Evolutionary conservation across 2,329 filamentous ascomycete species (phyloP), one percentile per base, ranked within the genome.

Genomic region (Geosmithia morbida): DNA sequence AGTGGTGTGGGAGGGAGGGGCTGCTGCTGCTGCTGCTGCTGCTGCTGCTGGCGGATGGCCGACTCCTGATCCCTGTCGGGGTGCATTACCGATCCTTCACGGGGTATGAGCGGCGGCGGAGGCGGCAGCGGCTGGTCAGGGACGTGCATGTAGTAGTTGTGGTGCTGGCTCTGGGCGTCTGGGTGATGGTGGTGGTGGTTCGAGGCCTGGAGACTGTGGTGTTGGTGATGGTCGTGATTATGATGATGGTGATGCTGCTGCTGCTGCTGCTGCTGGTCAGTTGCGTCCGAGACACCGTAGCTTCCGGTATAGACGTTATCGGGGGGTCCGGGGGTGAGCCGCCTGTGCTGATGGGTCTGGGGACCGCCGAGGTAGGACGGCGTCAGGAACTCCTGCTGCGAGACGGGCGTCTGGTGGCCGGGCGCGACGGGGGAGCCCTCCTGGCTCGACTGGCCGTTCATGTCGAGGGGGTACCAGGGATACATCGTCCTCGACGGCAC

Each of bases 401-500:
- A 66, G 62, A 39, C 66, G 57, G 26, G 63, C 6, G 45, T 22
- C n/a, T 33, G 45, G 3, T 37, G 33, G 33, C 33, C 33, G 1
- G 20, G 17, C 13, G 45, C 54, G 61, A 74, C 67, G 7, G 71
- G 68, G n/a, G 70, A 71, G 19, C 64, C 64, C 18, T 65, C 59
- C 47, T 71, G 67, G 20, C 63, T 63, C 18, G 65, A 59, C 46
- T 71, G 67, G 20, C 43, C 59, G 51, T 61, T 63, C 47, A 72
- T 59, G 40, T 67, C 64, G 53, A 72, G 71, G 30, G 54, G 50
- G 30, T 39, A 49, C 51, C 56, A 56, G 64, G 66, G 74, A 48
- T 69, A 70, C 62, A 73, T 66, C 8, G 22, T 26, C 47, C 63
- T 69, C 13, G 33, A 37, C 49, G 69, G 66, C 33, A 65, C 66